Evolutionary conservation across 2,329 filamentous ascomycete species (phyloP).

Genomic region (Botrytis paeoniae): DNA sequence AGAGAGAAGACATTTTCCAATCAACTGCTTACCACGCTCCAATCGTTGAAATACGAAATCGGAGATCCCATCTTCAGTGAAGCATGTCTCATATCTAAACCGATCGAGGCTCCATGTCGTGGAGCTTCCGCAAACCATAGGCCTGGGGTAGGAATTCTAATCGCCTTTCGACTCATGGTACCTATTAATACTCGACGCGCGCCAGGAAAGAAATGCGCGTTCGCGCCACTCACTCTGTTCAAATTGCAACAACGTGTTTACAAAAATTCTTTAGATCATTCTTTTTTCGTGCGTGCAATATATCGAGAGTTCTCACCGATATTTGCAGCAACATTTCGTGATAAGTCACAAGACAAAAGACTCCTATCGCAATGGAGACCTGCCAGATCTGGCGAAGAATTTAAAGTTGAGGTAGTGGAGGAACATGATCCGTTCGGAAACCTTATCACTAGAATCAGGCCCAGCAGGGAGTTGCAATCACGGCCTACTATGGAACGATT

Average conservation of each 20-base stretch:
- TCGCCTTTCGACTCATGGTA: conserved; percentile 59
- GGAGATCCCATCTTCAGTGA: conserved; percentile 46
- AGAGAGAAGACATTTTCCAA: conserved; percentile 46
- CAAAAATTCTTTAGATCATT: conserved; percentile 51
- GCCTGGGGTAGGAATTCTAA: conserved; percentile 41
- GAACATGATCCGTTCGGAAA: conserved; percentile 17
- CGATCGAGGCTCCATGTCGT: conserved; percentile 45
- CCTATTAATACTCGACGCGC: conserved; percentile 56
- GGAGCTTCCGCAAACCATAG: conserved; percentile 29
- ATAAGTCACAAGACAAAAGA: neutral
- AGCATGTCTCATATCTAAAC: conserved; percentile 44
- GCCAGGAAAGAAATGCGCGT: conserved; percentile 51
- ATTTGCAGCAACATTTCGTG: conserved; percentile 29
- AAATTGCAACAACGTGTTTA: conserved; percentile 63
- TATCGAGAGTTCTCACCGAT: conserved; percentile 59
- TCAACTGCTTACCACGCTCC: conserved; percentile 46
- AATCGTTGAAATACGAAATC: conserved; percentile 42
- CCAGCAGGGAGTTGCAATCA: neutral
- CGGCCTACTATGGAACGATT: conserved; percentile 9
- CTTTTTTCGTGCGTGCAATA: conserved; percentile 57
- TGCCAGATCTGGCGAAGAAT: neutral
- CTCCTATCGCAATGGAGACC: conserved; percentile 7
- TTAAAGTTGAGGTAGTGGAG: conserved; percentile 9
- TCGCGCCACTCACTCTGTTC: conserved; percentile 63
- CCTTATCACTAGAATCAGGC: neutral